Base-by-base conservation (phyloP, 805 yeast species). In the Starmerella bombicola region DNA sequence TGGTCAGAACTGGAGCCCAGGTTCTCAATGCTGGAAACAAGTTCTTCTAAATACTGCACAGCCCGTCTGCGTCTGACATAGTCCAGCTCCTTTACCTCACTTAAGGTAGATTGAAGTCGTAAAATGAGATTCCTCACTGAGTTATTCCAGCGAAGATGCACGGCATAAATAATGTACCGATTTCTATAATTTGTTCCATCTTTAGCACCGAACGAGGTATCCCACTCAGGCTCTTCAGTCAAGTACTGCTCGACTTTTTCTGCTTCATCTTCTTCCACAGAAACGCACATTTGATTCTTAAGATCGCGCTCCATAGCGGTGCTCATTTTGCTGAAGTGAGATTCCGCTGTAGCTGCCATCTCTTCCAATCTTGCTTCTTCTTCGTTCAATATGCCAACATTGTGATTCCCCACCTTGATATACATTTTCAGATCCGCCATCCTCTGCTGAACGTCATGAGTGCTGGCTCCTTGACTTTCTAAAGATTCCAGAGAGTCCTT, bases 111-210 rank as follows among this genome's bases (percentile, higher is more conserved):
- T 19, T 76, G 55, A 52, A 79, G 82, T 33, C 74, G 69, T 55
- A 72, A 69, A 33, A 83, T 61, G 10, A 72, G 62, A 52, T 84
- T 74, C 41, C 95, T 64, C 8, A 76, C 69, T 3, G 63, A 55
- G 45, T 80, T 76, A 57, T 80, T 78, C 95, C 95, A 85, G 50
- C 76, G 80, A 50, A 85, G 55, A 51, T 77, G 73, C 57, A 83
- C 67, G 41, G 78, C 74, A 50, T 84, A 85, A 18, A 83, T 62
- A 44, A 77, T 71, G 57, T 79, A 83, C 36, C 84, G 64, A 55
- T 86, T 85, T 44, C 69, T 70, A 59, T 73, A 80, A 15, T 33
- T n/a, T 15, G 35, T 19, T 17, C 6, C 18, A n/a, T 32, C 35
- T 4, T 17, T n/a, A 7, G 25, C 8, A 12, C 4, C 15, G 25